Percentiles rank a stretch among this genome's conserved stretches.
phyloP scores from a whole-genome alignment of 2,329 filamentous ascomycete genomes.

The Ceratocystis destructans region DNA sequence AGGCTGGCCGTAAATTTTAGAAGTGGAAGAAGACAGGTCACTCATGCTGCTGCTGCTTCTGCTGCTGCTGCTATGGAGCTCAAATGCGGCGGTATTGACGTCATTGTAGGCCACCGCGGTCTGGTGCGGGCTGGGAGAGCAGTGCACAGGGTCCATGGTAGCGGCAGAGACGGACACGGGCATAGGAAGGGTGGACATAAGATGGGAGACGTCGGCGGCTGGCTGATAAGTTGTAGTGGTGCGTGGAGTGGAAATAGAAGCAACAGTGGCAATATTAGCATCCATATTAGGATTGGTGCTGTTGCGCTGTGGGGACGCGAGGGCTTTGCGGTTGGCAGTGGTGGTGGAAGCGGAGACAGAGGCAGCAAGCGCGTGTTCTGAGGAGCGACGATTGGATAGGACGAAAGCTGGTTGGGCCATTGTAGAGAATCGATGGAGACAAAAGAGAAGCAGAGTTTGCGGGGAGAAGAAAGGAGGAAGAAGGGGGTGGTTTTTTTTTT shows the following conservation, averaged over 20 bases:
- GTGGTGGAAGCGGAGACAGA: background rate
- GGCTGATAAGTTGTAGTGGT: background rate
- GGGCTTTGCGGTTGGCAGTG: background rate
- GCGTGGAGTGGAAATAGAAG: background rate
- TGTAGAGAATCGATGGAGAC: background rate
- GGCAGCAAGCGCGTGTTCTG: background rate
- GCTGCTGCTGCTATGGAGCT: background rate
- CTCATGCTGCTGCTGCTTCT: background rate
- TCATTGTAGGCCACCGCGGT: background rate
- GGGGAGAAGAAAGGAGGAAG: background rate
- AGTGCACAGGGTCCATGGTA: background rate
- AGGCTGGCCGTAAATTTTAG: background rate
- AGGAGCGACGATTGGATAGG: slow-evolving; percentile 3
- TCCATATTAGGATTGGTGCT: background rate
- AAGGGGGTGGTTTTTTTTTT: background rate
- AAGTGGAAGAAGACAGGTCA: background rate
- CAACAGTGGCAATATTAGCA: background rate
- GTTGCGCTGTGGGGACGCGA: background rate
- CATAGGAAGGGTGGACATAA: background rate
- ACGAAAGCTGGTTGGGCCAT: slow-evolving; percentile 5
- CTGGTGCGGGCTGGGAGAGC: background rate
- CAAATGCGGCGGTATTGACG: background rate
- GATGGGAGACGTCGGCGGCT: background rate
- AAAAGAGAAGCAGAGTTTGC: background rate
- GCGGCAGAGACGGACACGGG: background rate